A percentile compares a stretch with the other conserved stretches of the same genome.
Conservation (phyloP, 306 rosid species). For the Dryas drummondii region DNA sequence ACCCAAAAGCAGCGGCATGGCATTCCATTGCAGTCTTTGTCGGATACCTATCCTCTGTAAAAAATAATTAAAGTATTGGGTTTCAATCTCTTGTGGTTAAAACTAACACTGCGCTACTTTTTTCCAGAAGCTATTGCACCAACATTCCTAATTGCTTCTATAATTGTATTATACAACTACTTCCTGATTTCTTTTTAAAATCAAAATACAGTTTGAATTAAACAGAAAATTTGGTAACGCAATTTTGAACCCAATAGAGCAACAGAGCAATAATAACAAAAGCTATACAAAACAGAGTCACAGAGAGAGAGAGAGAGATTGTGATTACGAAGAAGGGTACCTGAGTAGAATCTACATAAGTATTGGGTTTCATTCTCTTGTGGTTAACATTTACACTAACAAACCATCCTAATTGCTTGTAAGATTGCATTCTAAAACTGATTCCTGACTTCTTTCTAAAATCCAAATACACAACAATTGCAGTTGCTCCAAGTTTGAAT, state of each 20-base stretch:
- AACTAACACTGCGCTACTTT: neutral
- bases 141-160: neutral
- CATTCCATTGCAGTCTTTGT: conserved; percentile 40
- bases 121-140: no score
- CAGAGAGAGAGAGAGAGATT: neutral
- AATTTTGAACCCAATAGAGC: neutral
- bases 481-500: neutral
- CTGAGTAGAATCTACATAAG: conserved; percentile 29
- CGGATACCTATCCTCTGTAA: conserved; percentile 65
- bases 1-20: conserved; percentile 45
- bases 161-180: neutral
- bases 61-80: neutral
- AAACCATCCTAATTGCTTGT: neutral
- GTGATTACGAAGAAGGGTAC: conserved; percentile 14
- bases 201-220: neutral
- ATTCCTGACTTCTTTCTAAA: neutral
- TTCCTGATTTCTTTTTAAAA: neutral
- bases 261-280: neutral
- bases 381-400: neutral
- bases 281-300: neutral
- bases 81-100: neutral
- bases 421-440: neutral
- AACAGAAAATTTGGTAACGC: neutral
- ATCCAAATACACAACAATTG: neutral
- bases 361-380: neutral